Base-by-base conservation (phyloP, 805 yeast species). In the Komagataella kurtzmanii region DNA sequence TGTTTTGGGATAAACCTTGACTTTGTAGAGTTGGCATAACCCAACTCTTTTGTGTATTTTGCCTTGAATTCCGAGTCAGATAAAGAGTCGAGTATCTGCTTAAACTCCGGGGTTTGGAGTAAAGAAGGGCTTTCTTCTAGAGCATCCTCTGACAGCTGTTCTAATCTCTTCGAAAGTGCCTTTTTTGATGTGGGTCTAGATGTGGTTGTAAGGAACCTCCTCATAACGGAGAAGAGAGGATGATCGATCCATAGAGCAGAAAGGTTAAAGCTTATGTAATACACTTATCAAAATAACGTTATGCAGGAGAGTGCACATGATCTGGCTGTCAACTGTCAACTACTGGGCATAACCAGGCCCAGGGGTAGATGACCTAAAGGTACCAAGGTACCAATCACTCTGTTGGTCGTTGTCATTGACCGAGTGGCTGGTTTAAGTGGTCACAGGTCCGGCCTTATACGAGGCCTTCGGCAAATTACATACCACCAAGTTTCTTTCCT, bases 1-100 rank as follows among this genome's bases (percentile, higher is more conserved):
- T 70, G 74, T 50, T 71, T 72, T 17, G 70, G 67, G 0, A 79
- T 78, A 55, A 66, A 67, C 0, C 54, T 46, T 0, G 83, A 81
- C 17, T 79, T 53, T 48, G 67, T 71, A 5, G 73, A 57, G 3
- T 64, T 59, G 6, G 72, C 72, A 5, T 79, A 64, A 7, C 69
- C 68, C 10, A 59, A 59, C 51, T 74, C 77, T 55, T 74, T 59
- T 30, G 65, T 57, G 17, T 62, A 54, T 17, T 74, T 45, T 44
- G 24, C 14, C 48, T 36, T 19, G 44, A 18, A 24, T 47, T 45
- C 50, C 44, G 17, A 53, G 47, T n/a, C 51, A 18, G 21, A 6
- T 44, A 44, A 17, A 18, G n/a, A 36, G 14, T 17, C 18, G 3
- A 24, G 14, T 36, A 47, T 7, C 40, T 30, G 40, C 40, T 14